Base-by-base conservation (phyloP, 352 stramenopile genomes). In the Phytophthora brassicae region DNA sequence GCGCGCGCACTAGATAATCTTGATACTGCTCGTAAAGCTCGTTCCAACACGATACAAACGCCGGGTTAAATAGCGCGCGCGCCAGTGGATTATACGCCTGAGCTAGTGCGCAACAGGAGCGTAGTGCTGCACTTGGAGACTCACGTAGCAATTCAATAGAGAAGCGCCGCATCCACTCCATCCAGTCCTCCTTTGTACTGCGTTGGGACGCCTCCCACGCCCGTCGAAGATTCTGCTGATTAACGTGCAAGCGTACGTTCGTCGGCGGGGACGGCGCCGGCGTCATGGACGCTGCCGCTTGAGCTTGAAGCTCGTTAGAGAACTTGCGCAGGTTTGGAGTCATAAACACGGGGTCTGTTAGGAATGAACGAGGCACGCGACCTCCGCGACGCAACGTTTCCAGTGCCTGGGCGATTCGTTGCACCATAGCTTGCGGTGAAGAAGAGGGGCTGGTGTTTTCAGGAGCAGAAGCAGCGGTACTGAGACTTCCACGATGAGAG, bases 31-130 rank as follows among this genome's bases (percentile, higher is more conserved):
- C 89, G 42, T 90, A 95, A 29, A 99, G 71, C 46, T 99, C 94
- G 53, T 96, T 94, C 98, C 98, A 99, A 73, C 97, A 99, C 39
- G 93, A 99, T 31, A 98, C 93, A 86, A 99, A 99, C 14, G 97
- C 97, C 13, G 96, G 93, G 71, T 99, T 98, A 70, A 99, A 99
- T 14, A 99, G 73, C 45, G 98, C 94, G 31, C 92, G 76, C 5
- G 96, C 94, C n/a, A 99, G 79, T 1, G 97, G 96, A 49, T 98
- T 96, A 72, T 99, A 99, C 35, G 94, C 95, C 45, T 99, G 90
- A 6, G 97, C 97, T 36, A 99, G 66, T 14, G 92, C 87, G 43
- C 89, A 95, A 63, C 93, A 98, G 2, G 89, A 95, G 17, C 97
- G 78, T 45, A 99, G 77, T 14, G 95, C 95, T 38, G 94, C 88